Evolutionary conservation across 2,329 filamentous ascomycete species (phyloP), one percentile per base, ranked within the genome.

Genomic region (Aureobasidium lini): DNA sequence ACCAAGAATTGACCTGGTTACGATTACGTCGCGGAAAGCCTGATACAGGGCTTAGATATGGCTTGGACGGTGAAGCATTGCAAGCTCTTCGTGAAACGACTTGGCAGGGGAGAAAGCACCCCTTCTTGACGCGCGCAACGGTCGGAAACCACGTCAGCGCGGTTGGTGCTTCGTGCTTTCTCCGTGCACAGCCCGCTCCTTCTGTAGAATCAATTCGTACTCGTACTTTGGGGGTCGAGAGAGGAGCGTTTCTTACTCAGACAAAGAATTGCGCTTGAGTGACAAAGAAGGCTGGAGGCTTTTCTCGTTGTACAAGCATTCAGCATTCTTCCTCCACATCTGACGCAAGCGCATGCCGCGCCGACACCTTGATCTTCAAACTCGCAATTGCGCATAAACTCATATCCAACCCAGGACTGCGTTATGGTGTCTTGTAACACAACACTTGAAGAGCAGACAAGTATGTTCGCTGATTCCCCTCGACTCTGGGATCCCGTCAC

Each of bases 401-500:
- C 49, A 18, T 23, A 11, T 11, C 4, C 18, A 8, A 9, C 8
- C 49, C 15, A 42, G 8, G 36, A 40, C 16, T 59, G 44, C 57
- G 57, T 53, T 40, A 67, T 66, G 65, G 53, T 62, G 16, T 60
- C 62, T 46, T 83, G 80, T 67, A 81, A 83, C 68, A 72, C 75
- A 5, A 81, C 79, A 10, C 65, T 75, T 59, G 77, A 79, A 65
- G 70, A 79, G 60, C 67, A 72, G 63, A 73, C 69, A 59, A 78
- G 78, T 75, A 71, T 42, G 69, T 63, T 48, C 8, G 57, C 28
- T 34, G 18, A 18, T 11, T 18, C 11, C 36, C 16, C 16, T 32
- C 8, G 11, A 3, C 28, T 2, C 23, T 32, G 4, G 43, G 9
- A 34, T 32, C 6, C 32, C 23, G 23, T 31, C 11, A 32, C 61